Evolutionary conservation across 768 basidiomycete species (phyloP).

Genomic region (Fomitopsis serialis): DNA sequence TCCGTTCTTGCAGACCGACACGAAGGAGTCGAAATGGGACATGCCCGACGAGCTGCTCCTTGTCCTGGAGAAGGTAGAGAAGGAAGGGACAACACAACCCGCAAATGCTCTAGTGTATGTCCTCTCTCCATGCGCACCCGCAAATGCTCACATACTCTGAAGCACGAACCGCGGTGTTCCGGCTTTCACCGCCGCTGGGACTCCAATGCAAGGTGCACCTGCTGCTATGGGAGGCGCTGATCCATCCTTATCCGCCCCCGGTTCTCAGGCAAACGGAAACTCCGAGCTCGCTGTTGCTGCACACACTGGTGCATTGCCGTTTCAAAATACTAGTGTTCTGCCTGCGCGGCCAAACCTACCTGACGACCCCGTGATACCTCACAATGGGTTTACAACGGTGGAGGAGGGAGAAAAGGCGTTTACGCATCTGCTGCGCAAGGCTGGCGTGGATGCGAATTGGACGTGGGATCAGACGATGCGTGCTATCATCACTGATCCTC

Average conservation of each 20-base stretch:
- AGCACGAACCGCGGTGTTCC: conserved; percentile 9
- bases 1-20: conserved; percentile 50
- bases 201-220: conserved; percentile 44
- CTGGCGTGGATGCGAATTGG: conserved; percentile 87
- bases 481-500: conserved; percentile 94
- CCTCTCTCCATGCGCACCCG: too few relatives aligned
- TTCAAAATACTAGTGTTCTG: conserved; percentile 52
- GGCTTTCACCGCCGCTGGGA: conserved; percentile 6
- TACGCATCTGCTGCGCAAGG: conserved; percentile 80
- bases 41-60: conserved; percentile 89
- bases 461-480: conserved; percentile 99
- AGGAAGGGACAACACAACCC: conserved; percentile 47
- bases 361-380: conserved; percentile 84
- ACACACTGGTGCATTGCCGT: conserved; percentile 55
- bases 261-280: conserved; percentile 33
- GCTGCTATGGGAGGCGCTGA: conserved; percentile 48
- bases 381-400: conserved; percentile 80
- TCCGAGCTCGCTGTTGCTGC: conserved; percentile 40
- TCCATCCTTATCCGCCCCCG: conserved; percentile 38
- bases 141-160: not conserved
- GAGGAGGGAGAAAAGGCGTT: conserved; percentile 96
- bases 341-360: conserved; percentile 77
- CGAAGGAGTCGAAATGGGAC: conserved; percentile 96
- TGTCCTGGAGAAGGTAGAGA: conserved; percentile 82
- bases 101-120: conserved; percentile 23